Evolutionary conservation across 345 rosid species (phyloP).

Genomic region (Xanthoceras sorbifolium): DNA sequence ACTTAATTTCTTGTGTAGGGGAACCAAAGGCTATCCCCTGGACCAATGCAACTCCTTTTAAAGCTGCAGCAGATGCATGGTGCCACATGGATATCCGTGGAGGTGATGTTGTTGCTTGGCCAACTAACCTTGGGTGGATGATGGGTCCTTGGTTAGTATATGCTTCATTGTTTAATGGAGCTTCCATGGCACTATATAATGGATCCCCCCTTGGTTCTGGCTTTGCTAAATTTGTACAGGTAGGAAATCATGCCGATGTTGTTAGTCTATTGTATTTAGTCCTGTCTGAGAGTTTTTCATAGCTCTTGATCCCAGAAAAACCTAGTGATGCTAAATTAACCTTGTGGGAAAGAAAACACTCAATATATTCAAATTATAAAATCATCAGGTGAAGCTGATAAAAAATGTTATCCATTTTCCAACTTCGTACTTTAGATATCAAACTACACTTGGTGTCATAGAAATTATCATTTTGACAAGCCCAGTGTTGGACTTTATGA

Average conservation of each 20-base stretch:
- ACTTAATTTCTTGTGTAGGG: slow-evolving; percentile 55
- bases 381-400: background rate
- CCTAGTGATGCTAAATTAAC: background rate
- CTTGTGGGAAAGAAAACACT: background rate
- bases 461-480: background rate
- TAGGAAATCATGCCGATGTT: slow-evolving; percentile 19
- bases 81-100: slow-evolving; percentile 87
- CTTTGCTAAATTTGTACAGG: slow-evolving; percentile 97
- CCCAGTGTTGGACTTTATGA: background rate
- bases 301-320: background rate
- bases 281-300: background rate
- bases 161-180: slow-evolving; percentile 87
- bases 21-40: slow-evolving; percentile 99
- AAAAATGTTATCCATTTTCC: background rate
- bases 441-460: background rate
- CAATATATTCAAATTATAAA: background rate
- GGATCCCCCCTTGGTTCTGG: slow-evolving; percentile 88
- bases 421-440: background rate
- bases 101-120: slow-evolving; percentile 91
- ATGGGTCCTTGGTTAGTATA: slow-evolving; percentile 99
- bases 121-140: slow-evolving; percentile 99
- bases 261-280: background rate
- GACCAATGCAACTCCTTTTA: slow-evolving; percentile 72
- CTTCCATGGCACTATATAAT: slow-evolving; percentile 83
- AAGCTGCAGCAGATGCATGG: slow-evolving; percentile 99